Conservation (phyloP, 2,329 filamentous ascomycete genomes). For the Ascochyta clinopodiicola region DNA sequence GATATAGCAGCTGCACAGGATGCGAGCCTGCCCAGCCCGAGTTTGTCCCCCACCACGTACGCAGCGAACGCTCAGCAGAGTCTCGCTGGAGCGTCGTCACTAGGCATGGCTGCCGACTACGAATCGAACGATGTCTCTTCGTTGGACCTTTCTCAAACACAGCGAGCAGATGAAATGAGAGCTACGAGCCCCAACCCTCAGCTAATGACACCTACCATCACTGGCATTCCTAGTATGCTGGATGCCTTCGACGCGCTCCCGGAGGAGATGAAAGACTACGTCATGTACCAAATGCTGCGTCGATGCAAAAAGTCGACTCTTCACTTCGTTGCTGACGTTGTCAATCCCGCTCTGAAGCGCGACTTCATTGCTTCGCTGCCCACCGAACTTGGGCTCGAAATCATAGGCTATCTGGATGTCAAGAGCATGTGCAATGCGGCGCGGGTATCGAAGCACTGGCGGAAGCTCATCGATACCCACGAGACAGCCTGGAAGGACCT, state of each 20-base stretch:
- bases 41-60: conserved; percentile 86
- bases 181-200: conserved; percentile 39
- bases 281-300: conserved; percentile 94
- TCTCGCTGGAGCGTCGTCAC: conserved; percentile 35
- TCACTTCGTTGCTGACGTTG: conserved; percentile 85
- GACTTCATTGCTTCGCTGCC: conserved; percentile 88
- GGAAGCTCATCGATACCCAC: conserved; percentile 86
- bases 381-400: conserved; percentile 83
- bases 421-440: conserved; percentile 87
- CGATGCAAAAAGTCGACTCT: conserved; percentile 87
- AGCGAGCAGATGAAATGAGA: conserved; percentile 25
- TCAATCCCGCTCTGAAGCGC: conserved; percentile 93
- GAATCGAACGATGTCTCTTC: conserved; percentile 47
- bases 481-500: conserved; percentile 96
- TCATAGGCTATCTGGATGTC: conserved; percentile 84
- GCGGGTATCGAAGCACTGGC: conserved; percentile 94
- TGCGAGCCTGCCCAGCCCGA: conserved; percentile 91
- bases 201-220: conserved; percentile 55
- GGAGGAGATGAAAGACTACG: conserved; percentile 88
- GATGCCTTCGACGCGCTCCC: conserved; percentile 92
- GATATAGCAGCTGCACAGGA: conserved; percentile 80
- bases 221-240: conserved; percentile 85
- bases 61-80: conserved; percentile 65
- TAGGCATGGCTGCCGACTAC: conserved; percentile 37
- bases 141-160: conserved; percentile 39